Conservation (phyloP, 495 filamentous ascomycete genomes). For the Trichocladium uniseriatum region DNA sequence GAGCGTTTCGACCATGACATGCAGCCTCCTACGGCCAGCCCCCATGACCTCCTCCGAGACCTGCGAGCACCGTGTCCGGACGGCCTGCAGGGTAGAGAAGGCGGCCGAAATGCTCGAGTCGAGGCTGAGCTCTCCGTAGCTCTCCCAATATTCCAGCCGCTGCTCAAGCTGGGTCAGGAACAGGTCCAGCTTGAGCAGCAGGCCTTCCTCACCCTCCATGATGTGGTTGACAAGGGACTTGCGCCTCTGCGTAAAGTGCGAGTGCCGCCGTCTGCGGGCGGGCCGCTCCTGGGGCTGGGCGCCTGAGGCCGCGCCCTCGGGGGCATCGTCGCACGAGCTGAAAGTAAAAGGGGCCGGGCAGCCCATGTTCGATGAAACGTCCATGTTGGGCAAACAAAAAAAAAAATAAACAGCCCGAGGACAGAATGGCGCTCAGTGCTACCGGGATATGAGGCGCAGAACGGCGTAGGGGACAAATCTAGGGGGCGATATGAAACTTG, state of each 20-base stretch:
- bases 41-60: slow-evolving; percentile 89
- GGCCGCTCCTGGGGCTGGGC: slow-evolving; percentile 25
- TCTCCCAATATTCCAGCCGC: slow-evolving; percentile 79
- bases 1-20: slow-evolving; percentile 87
- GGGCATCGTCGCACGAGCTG: slow-evolving; percentile 27
- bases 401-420: neutral
- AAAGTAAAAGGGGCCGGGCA: slow-evolving; percentile 28
- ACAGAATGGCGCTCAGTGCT: neutral
- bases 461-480: too few species aligned
- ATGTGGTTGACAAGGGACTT: slow-evolving; percentile 59
- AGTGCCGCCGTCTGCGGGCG: slow-evolving; percentile 49
- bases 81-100: slow-evolving; percentile 75
- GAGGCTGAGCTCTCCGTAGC: slow-evolving; percentile 72
- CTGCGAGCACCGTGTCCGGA: slow-evolving; percentile 76
- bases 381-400: slow-evolving; percentile 13
- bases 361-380: slow-evolving; percentile 25
- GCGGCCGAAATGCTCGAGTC: slow-evolving; percentile 75
- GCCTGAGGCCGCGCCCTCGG: slow-evolving; percentile 23
- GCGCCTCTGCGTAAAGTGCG: slow-evolving; percentile 48
- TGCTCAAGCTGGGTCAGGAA: slow-evolving; percentile 83
- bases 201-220: slow-evolving; percentile 51
- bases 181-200: slow-evolving; percentile 61
- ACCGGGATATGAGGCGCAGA: too few species aligned
- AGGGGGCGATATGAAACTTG: too few species aligned
- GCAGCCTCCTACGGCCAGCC: slow-evolving; percentile 71